A percentile compares a stretch with the other conserved stretches of the same genome.
phyloP scores from a whole-genome alignment of 1,284 basidiomycete species.

The Inonotus obliquus region DNA sequence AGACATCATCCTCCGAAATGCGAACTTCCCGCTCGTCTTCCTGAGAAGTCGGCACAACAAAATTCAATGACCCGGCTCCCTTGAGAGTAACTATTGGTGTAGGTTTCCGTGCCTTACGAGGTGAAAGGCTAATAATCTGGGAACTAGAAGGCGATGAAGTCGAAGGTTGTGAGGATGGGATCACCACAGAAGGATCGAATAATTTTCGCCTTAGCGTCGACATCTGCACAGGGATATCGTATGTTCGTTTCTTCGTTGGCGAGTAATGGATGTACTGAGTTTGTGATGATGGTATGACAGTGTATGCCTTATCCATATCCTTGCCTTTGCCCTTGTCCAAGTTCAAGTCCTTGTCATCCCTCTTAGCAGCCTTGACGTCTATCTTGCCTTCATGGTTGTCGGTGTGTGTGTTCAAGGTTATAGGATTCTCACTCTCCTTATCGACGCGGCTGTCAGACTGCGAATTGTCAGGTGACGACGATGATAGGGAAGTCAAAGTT shows the following conservation, averaged over 20 bases:
- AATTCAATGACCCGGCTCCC: neutral
- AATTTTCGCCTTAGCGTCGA: neutral
- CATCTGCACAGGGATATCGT: neutral
- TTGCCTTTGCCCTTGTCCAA: neutral
- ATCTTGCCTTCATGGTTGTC: neutral
- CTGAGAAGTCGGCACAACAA: constrained; percentile 16
- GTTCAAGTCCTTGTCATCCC: neutral
- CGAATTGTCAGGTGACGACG: neutral
- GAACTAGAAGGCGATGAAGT: neutral
- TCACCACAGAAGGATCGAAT: neutral
- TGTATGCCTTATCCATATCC: neutral
- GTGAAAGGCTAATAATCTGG: neutral
- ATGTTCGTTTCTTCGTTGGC: constrained; percentile 3
- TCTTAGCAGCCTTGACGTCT: neutral
- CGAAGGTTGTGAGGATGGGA: constrained; percentile 5
- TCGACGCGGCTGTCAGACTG: neutral
- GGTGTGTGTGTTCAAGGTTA: too few species aligned
- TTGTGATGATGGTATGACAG: constrained; percentile 11
- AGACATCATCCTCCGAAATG: neutral
- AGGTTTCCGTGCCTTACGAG: constrained; percentile 1
- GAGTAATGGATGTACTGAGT: constrained; percentile 11
- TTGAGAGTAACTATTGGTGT: neutral
- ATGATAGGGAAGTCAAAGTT: neutral
- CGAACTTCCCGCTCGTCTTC: constrained; percentile 17
- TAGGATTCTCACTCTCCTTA: neutral